A percentile compares a stretch with the other conserved stretches of the same genome.
phyloP scores from a whole-genome alignment of 1,284 basidiomycete genomes.

The Ceratobasidium sp. region DNA sequence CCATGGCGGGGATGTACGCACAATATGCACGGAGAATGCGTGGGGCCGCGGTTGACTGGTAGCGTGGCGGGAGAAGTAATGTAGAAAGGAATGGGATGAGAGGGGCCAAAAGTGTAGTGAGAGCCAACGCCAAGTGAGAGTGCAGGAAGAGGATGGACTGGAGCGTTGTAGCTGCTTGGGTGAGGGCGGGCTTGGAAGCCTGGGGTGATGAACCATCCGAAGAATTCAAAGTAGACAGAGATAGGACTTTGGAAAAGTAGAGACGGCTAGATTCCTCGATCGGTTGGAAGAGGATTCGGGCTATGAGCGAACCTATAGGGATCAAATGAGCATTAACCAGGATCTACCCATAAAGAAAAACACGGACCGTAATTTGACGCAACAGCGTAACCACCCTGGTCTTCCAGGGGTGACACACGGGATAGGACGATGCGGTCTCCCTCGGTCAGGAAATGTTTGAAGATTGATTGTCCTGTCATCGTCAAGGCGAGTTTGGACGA shows the following conservation, averaged over 20 bases:
- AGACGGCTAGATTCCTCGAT: slow-evolving; percentile 90
- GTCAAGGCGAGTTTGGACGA: slow-evolving; percentile 72
- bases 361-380: slow-evolving; percentile 90
- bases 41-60: slow-evolving; percentile 76
- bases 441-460: slow-evolving; percentile 96
- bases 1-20: slow-evolving; percentile 86
- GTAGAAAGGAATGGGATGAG: slow-evolving; percentile 73
- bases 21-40: slow-evolving; percentile 77
- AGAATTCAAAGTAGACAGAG: slow-evolving; percentile 46
- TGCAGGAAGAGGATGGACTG: slow-evolving; percentile 75
- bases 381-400: slow-evolving; percentile 94
- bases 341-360: background rate
- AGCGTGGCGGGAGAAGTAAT: slow-evolving; percentile 76
- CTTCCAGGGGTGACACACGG: slow-evolving; percentile 79
- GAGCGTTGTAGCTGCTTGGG: slow-evolving; percentile 52
- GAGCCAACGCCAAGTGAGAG: slow-evolving; percentile 72
- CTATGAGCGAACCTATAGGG: slow-evolving; percentile 82
- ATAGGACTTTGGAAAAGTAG: slow-evolving; percentile 81
- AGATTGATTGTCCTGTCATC: slow-evolving; percentile 85
- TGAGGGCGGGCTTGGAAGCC: slow-evolving; percentile 35
- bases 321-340: slow-evolving; percentile 28
- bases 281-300: slow-evolving; percentile 91
- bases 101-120: slow-evolving; percentile 80
- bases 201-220: background rate
- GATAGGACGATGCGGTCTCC: slow-evolving; percentile 93